Evolutionary conservation across 805 yeast species (phyloP), one percentile per base, ranked within the genome.

Genomic region (Teunomyces stri): DNA sequence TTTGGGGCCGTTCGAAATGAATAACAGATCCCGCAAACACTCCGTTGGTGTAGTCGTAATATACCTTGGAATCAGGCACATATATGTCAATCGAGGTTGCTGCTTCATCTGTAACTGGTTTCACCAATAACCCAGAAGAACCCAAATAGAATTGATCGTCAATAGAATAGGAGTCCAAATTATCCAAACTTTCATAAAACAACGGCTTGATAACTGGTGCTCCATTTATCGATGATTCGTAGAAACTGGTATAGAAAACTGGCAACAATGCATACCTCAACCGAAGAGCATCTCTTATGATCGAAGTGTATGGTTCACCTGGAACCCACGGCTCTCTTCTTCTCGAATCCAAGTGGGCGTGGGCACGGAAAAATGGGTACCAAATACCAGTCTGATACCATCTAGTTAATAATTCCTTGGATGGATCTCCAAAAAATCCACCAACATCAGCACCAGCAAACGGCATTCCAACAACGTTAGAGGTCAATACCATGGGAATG

Each of bases 321-420:
- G 86, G 75, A 40, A 92, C 64, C 84, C 89, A 92, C 1, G 99
- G 99, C 64, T 94, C 99, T 52, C 97, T 80, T 67, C 98, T 82
- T 59, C 85, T 76, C 0, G 97, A 76, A 64, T 94, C 99, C 45
- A 92, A 87, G 69, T 94, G 98, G 0, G 98, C 97, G 68, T 94
- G 99, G 0, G 85, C 97, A 59, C 99, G 76, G 72, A 94, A 92
- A 59, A 94, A 94, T 30, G 99, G 99, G 66, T 92, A 91, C 85
- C 95, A 92, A 25, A 87, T 80, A 49, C 97, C 99, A 2, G 96
- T 77, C 65, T 94, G 99, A 62, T 91, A 92, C 99, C 99, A 94
- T 59, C 99, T 78, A 0, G 87, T 79, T 48, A 89, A 72, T 50
- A 94, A 68, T 59, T 94, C 98, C 30, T 79, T 75, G 0, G 82